Percentiles rank a stretch among this genome's conserved stretches.
phyloP scores from a whole-genome alignment of 208 protist species.

The Lotmaria passim region DNA sequence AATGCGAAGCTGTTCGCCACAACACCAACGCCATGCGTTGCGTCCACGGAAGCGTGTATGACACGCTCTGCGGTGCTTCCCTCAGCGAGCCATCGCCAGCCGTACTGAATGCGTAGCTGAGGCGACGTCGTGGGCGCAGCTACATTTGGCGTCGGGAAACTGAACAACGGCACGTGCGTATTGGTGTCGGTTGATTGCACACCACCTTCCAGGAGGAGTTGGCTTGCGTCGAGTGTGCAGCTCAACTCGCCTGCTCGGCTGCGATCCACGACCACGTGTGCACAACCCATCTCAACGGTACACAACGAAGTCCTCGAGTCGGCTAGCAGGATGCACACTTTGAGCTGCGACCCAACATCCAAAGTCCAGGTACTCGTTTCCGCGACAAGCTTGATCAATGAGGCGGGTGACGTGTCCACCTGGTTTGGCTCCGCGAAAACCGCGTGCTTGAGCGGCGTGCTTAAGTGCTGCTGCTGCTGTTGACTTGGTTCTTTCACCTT shows the following conservation, averaged over 20 bases:
- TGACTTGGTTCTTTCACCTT: neutral
- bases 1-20: slow-evolving; percentile 1
- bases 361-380: slow-evolving; percentile 23
- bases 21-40: neutral
- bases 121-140: neutral
- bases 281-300: neutral
- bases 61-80: neutral
- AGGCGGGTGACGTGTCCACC: slow-evolving; percentile 13
- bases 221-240: slow-evolving; percentile 1
- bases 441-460: too few species aligned
- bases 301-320: neutral
- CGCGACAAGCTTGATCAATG: slow-evolving; percentile 8
- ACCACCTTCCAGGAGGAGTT: neutral
- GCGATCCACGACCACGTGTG: slow-evolving; percentile 2
- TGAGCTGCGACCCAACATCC: neutral
- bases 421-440: neutral
- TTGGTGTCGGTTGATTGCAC: neutral
- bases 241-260: slow-evolving; percentile 1
- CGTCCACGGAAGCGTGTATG: neutral
- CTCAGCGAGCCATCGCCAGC: slow-evolving; percentile 11
- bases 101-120: slow-evolving; percentile 12
- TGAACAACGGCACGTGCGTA: neutral
- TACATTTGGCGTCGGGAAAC: neutral
- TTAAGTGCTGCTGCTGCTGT: neutral
- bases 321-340: neutral